Evolutionary conservation across 2,329 filamentous ascomycete species (phyloP).

Genomic region (Mariannaea sp.): DNA sequence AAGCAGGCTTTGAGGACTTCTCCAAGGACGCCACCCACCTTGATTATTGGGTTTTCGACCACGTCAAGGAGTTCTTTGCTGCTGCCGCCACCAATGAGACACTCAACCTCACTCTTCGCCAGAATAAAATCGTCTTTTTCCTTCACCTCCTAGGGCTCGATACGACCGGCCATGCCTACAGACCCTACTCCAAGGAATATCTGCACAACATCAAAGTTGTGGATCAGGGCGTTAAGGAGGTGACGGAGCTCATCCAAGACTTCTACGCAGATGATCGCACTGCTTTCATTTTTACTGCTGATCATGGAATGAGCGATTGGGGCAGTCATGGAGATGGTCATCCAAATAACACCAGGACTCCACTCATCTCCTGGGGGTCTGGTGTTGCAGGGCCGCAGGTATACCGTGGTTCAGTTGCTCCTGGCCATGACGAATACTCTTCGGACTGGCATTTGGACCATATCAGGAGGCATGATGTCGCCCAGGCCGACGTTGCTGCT

Average conservation of each 20-base stretch:
- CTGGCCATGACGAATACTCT: conserved; percentile 91
- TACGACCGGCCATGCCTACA: conserved; percentile 82
- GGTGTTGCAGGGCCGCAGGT: conserved; percentile 78
- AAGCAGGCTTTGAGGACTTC: conserved; percentile 86
- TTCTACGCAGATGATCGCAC: conserved; percentile 88
- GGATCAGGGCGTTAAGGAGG: conserved; percentile 85
- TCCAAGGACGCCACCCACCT: conserved; percentile 79
- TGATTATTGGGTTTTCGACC: conserved; percentile 95
- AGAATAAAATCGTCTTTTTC: conserved; percentile 94
- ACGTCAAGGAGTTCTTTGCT: conserved; percentile 84
- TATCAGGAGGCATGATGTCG: conserved; percentile 85
- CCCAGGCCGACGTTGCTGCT: conserved; percentile 90
- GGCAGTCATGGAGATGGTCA: conserved; percentile 99
- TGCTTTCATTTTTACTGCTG: conserved; percentile 94
- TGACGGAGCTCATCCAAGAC: conserved; percentile 77
- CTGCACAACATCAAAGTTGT: conserved; percentile 93
- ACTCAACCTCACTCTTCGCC: conserved; percentile 70
- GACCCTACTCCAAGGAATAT: conserved; percentile 95
- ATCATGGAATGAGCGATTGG: conserved; percentile 99
- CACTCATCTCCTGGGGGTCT: conserved; percentile 90
- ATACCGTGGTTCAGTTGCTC: conserved; percentile 59
- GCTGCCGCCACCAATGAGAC: conserved; percentile 79
- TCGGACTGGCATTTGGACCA: conserved; percentile 84
- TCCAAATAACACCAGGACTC: conserved; percentile 94
- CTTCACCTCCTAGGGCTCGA: conserved; percentile 91